phyloP scores from a whole-genome alignment of 2,329 filamentous ascomycete genomes.

The Helotiales sp. region DNA sequence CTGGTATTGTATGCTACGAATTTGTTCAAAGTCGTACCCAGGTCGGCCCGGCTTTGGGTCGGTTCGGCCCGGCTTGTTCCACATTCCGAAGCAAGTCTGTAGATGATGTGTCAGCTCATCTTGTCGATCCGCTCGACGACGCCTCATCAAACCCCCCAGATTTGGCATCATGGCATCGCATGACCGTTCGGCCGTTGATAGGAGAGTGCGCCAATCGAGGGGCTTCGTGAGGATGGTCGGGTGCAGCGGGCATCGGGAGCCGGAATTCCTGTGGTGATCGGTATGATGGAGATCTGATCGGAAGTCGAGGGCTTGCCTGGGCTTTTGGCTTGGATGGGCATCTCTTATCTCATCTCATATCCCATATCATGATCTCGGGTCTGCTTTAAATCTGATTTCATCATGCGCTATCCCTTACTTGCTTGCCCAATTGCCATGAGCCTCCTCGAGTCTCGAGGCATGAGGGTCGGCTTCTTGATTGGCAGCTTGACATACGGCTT shows the following conservation, averaged over 20 bases:
- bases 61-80: not conserved
- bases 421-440: not conserved
- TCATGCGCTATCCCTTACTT: not conserved
- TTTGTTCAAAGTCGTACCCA: not conserved
- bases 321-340: not conserved
- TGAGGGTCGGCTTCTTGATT: not conserved
- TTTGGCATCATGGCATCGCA: not conserved
- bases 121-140: not conserved
- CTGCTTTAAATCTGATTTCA: not conserved
- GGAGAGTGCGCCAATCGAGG: not conserved
- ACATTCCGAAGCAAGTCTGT: not conserved
- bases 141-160: not conserved
- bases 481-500: not conserved
- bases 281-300: constrained; percentile 2
- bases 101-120: constrained; percentile 6
- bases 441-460: not conserved
- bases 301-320: constrained; percentile 1
- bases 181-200: not conserved
- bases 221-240: not conserved
- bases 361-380: not conserved
- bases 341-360: not conserved
- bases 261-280: not conserved
- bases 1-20: not conserved
- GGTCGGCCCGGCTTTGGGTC: not conserved
- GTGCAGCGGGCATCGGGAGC: not conserved